Base-by-base conservation (phyloP, 164 flowering plant species). In the Paratinospora sagittata region DNA sequence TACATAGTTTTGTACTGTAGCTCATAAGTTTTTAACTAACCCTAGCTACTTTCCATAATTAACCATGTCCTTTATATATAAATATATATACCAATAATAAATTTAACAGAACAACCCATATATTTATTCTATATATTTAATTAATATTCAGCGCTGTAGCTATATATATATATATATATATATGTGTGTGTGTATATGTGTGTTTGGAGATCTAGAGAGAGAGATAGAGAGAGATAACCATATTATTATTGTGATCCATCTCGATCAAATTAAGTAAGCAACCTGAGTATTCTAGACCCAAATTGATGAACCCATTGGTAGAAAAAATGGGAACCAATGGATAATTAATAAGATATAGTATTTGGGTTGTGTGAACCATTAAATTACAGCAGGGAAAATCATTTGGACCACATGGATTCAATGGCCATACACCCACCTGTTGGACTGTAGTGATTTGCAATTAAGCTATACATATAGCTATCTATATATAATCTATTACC, bases 401-500 rank as follows among this genome's bases (percentile, higher is more conserved):
- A 19, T 52, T n/a, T 68, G 71, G 71, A 68, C 71, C 71, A 68
- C 71, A 68, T 47, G 57, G 63, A 68, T 33, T 52, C 45, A 68
- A 68, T 68, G 71, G 71, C 43, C 71, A 68, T n/a, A n/a, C 71
- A 55, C 55, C 63, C 63, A 68, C 37, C 63, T 55, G 57, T 68
- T 47, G 71, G 63, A 68, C 63, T 49, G 27, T 49, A 45, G 62
- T 52, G 41, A 52, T 55, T n/a, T n/a, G n/a, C n/a, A n/a, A n/a
- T n/a, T n/a, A n/a, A n/a, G n/a, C n/a, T n/a, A n/a, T n/a, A n/a
- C n/a, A n/a, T n/a, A n/a, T n/a, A n/a, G n/a, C n/a, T n/a, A n/a
- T n/a, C n/a, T n/a, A n/a, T n/a, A n/a, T n/a, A n/a, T n/a, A n/a
- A n/a, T n/a, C n/a, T n/a, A n/a, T n/a, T n/a, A n/a, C n/a, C n/a